These are phyloP conservation scores for Eucalyptus sp. DNA, from an alignment of 345 rosid species.

Conservation along the genomic window DNA sequence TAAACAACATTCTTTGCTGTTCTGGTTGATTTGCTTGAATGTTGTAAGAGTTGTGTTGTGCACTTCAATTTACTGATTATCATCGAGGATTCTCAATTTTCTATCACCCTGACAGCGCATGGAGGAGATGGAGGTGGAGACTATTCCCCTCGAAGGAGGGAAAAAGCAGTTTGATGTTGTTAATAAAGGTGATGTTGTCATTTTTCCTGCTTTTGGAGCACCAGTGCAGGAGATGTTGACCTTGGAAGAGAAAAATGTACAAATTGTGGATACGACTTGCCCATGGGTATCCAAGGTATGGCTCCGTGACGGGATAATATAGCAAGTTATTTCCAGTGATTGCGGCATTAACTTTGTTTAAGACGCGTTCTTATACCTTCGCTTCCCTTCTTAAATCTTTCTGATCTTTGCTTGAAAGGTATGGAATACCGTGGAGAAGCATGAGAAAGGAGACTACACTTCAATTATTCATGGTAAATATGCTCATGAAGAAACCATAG, in stretches of 20 bases:
- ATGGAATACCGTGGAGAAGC: conserved; percentile 84
- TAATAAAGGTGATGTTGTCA: conserved; percentile 71
- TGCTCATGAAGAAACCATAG: conserved; percentile 77
- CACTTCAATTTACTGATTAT: background rate
- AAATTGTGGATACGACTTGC: conserved; percentile 94
- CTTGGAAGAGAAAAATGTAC: conserved; percentile 49
- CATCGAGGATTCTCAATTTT: background rate
- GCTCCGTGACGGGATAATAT: background rate
- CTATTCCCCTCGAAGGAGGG: conserved; percentile 53
- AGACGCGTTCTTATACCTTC: background rate
- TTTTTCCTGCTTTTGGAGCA: conserved; percentile 95
- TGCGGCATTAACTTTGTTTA: background rate
- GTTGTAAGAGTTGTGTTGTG: background rate
- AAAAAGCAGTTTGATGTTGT: conserved; percentile 77
- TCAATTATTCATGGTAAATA: conserved; percentile 91
- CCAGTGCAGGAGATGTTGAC: conserved; percentile 77
- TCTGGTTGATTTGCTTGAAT: background rate
- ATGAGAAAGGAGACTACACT: conserved; percentile 75
- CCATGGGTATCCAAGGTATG: conserved; percentile 93
- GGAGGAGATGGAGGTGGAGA: conserved; percentile 73
- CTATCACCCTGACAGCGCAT: conserved; percentile 37
- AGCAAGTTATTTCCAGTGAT: background rate
- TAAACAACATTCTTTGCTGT: background rate
- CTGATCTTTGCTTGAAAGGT: conserved; percentile 27
- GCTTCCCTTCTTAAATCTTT: background rate